phyloP scores from a whole-genome alignment of 2,329 filamentous ascomycete genomes.

The Nothomitra cinnamomea region DNA sequence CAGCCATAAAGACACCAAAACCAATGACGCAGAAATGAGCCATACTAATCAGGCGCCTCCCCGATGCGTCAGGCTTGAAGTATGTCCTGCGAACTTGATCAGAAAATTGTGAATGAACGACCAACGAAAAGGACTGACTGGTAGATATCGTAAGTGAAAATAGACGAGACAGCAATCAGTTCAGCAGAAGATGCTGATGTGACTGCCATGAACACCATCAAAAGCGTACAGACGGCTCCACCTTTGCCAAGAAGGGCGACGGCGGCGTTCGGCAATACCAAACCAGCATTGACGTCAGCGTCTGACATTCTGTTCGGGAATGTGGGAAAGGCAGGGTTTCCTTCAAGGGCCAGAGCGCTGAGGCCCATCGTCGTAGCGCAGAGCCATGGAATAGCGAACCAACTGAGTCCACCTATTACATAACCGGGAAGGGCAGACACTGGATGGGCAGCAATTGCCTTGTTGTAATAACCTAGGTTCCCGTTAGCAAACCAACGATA shows the following conservation, averaged over 20 bases:
- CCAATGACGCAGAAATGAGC: slow-evolving; percentile 55
- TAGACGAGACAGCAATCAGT: slow-evolving; percentile 67
- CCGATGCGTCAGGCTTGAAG: slow-evolving; percentile 59
- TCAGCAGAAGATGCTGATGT: slow-evolving; percentile 71
- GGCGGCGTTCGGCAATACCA: slow-evolving; percentile 73
- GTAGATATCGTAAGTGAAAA: slow-evolving; percentile 79
- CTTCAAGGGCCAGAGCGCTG: slow-evolving; percentile 63
- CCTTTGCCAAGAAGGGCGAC: slow-evolving; percentile 69
- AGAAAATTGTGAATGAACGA: neutral
- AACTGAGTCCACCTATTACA: slow-evolving; percentile 67
- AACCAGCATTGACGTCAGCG: slow-evolving; percentile 61
- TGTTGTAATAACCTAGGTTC: slow-evolving; percentile 58
- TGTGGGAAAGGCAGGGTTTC: slow-evolving; percentile 52
- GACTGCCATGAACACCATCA: slow-evolving; percentile 82
- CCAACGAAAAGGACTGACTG: slow-evolving; percentile 23
- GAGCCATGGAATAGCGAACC: slow-evolving; percentile 89
- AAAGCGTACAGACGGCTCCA: slow-evolving; percentile 59
- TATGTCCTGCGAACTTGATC: slow-evolving; percentile 78
- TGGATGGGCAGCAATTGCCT: slow-evolving; percentile 75
- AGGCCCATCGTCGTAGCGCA: slow-evolving; percentile 80
- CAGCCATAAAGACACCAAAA: slow-evolving; percentile 63
- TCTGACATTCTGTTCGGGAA: slow-evolving; percentile 55
- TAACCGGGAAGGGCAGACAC: slow-evolving; percentile 83
- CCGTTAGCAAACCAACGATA: neutral
- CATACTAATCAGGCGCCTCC: slow-evolving; percentile 62